phyloP scores from a whole-genome alignment of 768 basidiomycete genomes.

The Boletus rex-veris region DNA sequence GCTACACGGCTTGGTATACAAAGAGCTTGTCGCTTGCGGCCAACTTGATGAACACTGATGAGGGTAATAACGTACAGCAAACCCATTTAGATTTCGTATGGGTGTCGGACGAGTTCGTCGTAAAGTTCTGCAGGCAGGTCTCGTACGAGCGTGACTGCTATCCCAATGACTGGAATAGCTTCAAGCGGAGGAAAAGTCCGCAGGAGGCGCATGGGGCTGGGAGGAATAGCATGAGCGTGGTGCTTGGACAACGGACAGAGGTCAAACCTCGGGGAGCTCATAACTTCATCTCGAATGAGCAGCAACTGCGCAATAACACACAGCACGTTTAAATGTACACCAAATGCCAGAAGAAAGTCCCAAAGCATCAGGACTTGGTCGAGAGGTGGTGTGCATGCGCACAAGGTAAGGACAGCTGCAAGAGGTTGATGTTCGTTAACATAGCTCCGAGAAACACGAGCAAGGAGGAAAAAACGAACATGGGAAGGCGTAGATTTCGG shows the following conservation, averaged over 20 bases:
- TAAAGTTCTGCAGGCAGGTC: constrained; percentile 86
- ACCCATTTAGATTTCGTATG: constrained; percentile 50
- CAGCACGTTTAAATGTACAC: constrained; percentile 92
- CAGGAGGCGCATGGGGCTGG: constrained; percentile 89
- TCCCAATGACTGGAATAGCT: constrained; percentile 82
- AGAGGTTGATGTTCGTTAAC: neutral
- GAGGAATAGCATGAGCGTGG: neutral
- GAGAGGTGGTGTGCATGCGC: constrained; percentile 94
- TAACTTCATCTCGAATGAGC: constrained; percentile 86
- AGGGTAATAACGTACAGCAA: neutral
- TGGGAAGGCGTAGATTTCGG: constrained; percentile 97
- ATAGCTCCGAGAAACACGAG: neutral
- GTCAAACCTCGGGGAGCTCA: constrained; percentile 78
- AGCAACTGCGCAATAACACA: constrained; percentile 95
- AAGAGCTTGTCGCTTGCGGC: constrained; percentile 7
- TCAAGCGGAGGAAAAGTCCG: constrained; percentile 92
- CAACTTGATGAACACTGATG: constrained; percentile 6
- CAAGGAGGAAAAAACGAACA: constrained; percentile 49
- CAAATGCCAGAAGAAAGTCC: constrained; percentile 97
- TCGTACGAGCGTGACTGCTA: constrained; percentile 90
- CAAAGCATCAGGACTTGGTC: constrained; percentile 93
- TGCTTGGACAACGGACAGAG: neutral
- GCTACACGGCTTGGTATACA: constrained; percentile 24
- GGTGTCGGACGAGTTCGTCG: constrained; percentile 85
- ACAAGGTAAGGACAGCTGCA: constrained; percentile 87